Evolutionary conservation across 257 asterid genomes (phyloP), one percentile per base, ranked within the genome.

Genomic region (Cordia subcordata): DNA sequence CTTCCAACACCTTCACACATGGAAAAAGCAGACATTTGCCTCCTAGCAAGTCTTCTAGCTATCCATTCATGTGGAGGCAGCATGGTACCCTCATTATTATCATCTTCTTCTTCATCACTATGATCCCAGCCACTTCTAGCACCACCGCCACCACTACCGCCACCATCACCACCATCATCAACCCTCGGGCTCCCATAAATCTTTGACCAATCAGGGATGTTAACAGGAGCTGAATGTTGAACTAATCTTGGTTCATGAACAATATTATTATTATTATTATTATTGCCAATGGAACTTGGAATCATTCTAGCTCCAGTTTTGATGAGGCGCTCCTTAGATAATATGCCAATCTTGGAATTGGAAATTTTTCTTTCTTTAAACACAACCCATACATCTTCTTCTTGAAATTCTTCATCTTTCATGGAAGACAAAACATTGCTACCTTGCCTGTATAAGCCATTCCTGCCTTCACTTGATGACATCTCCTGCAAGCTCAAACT

Each of bases 1-100:
- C 94, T 78, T 49, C 94, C 94, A 52, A 66, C 76, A 0, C 94
- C 94, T 77, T 85, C 94, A 44, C 79, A 77, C 17, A 83, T 88
- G 3, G 95, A 86, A 23, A 75, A 81, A 10, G 95, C 77, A 11
- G 75, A 64, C 0, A 65, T 69, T 18, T 62, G 77, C 17, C 55
- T 65, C 38, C 77, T 72, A 4, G 73, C 82, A 19, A 72, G 62
- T 42, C 57, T 81, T 55, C 56, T 81, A 8, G 87, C 87, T 2
- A 81, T 63, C 78, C 74, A 77, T 75, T 81, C 81, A 63, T 86
- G 95, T 6, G 91, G 91, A n/a, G 95, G 86, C 5, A 80, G 42
- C 62, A 77, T 18, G 2, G 50, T 60, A 13, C 22, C 70, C 2
- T 58, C 73, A 1, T 62, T 73, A 0, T 68, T 76, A 0, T 61